Base-by-base conservation (phyloP, 352 stramenopile species). In the Phytophthora pini region DNA sequence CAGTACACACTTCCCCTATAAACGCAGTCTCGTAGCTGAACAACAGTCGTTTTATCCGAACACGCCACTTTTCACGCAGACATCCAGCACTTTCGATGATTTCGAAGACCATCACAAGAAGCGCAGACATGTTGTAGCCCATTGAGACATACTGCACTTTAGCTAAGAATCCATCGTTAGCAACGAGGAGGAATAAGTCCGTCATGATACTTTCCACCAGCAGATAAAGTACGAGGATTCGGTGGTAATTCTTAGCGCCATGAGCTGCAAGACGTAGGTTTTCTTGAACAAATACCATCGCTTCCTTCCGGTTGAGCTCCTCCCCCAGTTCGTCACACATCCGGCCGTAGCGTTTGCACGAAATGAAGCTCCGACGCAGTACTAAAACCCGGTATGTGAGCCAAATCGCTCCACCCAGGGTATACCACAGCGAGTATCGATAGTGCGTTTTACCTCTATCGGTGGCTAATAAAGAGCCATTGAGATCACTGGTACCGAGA, bases 171-270 rank as follows among this genome's bases (percentile, higher is more conserved):
- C 61, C 56, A 22, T 70, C 55, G 13, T 71, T 64, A 7, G 61
- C 61, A 9, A 72, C 55, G 5, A 75, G 46, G 12, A 75, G 40
- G 22, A 74, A 75, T 13, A 72, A 36, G 10, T 72, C 67, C 3
- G 40, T 52, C 67, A 75, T 72, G 31, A 75, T 47, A 1, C 61
- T 40, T 45, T 74, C 67, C 31, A 71, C 20, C 2, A 71, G 40
- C 22, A 68, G 27, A 36, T 70, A 70, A 15, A 72, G 31, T 4
- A 72, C 12, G 0, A 22, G 20, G 0, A 24, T 10, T 34, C 67
- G 61, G 20, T 74, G 56, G 8, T 36, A 54, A 56, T 72, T 75
- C 4, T 8, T 51, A 5, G 59, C 59, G 3, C 43, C 50, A n/a
- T 61, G 59, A 20, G 59, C 59, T 26, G 48, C 38, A 32, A 73